Percentiles rank a stretch among this genome's conserved stretches.
These are phyloP conservation scores for Chaetomium sp. DNA, from an alignment of 2,329 filamentous ascomycete species.

Conservation along the genomic window DNA sequence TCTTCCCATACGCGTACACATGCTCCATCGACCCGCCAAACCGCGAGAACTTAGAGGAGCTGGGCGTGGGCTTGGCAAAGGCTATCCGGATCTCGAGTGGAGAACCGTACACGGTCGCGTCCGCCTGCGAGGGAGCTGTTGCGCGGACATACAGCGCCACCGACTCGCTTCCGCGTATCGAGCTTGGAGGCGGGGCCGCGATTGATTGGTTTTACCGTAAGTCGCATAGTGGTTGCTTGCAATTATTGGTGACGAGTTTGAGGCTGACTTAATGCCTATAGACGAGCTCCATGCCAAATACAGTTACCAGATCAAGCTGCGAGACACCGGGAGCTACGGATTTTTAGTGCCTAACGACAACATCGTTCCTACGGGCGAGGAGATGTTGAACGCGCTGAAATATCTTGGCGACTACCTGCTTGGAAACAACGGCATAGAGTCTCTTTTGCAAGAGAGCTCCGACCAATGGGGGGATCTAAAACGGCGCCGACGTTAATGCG, in stretches of 20 bases:
- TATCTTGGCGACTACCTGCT: constrained; percentile 78
- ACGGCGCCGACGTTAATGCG: constrained; percentile 13
- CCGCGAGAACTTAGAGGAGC: constrained; percentile 84
- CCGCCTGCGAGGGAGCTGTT: constrained; percentile 79
- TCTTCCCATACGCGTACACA: constrained; percentile 87
- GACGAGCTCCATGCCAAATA: constrained; percentile 72
- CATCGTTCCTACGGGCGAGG: constrained; percentile 83
- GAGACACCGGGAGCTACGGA: constrained; percentile 90
- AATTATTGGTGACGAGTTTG: neutral
- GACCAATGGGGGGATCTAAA: constrained; percentile 19
- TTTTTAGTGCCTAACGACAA: constrained; percentile 82
- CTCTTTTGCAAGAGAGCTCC: constrained; percentile 13
- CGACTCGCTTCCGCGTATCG: constrained; percentile 45
- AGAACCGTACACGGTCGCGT: constrained; percentile 68
- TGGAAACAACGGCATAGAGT: constrained; percentile 61
- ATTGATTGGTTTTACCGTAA: constrained; percentile 86
- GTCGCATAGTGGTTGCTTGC: neutral
- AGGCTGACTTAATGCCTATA: constrained; percentile 11
- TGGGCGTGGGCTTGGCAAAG: constrained; percentile 81
- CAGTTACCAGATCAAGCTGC: constrained; percentile 88
- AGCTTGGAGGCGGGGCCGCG: constrained; percentile 74
- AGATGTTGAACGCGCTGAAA: constrained; percentile 75
- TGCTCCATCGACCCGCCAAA: constrained; percentile 74
- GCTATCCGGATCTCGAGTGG: constrained; percentile 76
- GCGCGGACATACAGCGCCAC: constrained; percentile 25